A percentile compares a stretch with the other conserved stretches of the same genome.
Evolutionary conservation across 176 grass and related monocot genomes (phyloP).

Genomic region (Tillandsia leiboldiana): DNA sequence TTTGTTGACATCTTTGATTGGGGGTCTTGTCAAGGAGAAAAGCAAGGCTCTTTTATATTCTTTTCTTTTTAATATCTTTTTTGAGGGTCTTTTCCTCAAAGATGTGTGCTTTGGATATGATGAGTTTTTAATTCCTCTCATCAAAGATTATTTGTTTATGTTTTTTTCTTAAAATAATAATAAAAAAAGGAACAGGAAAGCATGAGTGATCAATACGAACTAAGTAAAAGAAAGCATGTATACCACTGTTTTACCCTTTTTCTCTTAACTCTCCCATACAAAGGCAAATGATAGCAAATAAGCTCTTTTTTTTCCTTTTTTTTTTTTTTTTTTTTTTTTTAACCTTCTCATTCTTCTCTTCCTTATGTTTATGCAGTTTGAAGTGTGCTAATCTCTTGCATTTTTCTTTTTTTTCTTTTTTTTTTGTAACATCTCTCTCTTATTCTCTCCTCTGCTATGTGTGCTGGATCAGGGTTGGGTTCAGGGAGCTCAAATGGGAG

Average conservation of each 20-base stretch:
- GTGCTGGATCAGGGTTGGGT: slow-evolving; percentile 29
- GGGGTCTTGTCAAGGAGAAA: slow-evolving; percentile 53
- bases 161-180: slow-evolving; percentile 18
- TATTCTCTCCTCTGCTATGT: slow-evolving; percentile 10
- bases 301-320: background rate
- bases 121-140: slow-evolving; percentile 3
- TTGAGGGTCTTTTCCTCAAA: slow-evolving; percentile 35
- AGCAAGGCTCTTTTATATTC: slow-evolving; percentile 21
- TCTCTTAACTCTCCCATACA: background rate
- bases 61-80: slow-evolving; percentile 36
- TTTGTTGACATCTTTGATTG: slow-evolving; percentile 10
- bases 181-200: slow-evolving; percentile 14
- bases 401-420: too few relatives aligned
- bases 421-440: background rate
- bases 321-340: background rate
- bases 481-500: slow-evolving; percentile 28
- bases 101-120: slow-evolving; percentile 14
- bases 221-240: slow-evolving; percentile 6
- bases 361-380: slow-evolving; percentile 3
- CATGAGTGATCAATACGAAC: slow-evolving; percentile 16
- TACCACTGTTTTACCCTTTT: background rate
- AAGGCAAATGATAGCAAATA: slow-evolving; percentile 2
- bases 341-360: background rate
- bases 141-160: slow-evolving; percentile 15
- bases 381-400: background rate